Evolutionary conservation across 257 asterid species (phyloP).

Genomic region (Thymus quinquecostatus): DNA sequence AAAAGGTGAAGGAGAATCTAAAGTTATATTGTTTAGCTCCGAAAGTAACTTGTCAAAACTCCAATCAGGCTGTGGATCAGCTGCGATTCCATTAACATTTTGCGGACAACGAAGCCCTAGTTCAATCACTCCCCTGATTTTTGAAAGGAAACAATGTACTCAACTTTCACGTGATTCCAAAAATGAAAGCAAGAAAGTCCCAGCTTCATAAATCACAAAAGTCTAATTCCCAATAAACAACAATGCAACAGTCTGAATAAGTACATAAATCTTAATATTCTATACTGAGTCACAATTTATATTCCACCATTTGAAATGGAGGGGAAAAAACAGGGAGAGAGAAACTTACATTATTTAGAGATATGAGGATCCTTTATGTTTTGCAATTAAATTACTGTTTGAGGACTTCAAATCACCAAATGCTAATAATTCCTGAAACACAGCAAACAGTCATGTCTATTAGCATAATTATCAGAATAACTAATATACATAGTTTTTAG

Average conservation of each 20-base stretch:
- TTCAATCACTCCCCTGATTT: constrained; percentile 55
- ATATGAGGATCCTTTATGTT: background rate
- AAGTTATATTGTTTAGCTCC: constrained; percentile 59
- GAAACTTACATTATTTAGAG: background rate
- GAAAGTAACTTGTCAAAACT: constrained; percentile 62
- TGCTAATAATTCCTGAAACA: background rate
- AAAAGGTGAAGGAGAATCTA: constrained; percentile 47
- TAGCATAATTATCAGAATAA: too few relatives aligned
- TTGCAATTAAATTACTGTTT: background rate
- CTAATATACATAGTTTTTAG: too few relatives aligned
- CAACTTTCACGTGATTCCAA: constrained; percentile 1
- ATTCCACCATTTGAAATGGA: background rate
- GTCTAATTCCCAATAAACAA: background rate
- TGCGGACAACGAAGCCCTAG: constrained; percentile 54
- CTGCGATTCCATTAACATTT: constrained; percentile 54
- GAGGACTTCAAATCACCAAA: background rate
- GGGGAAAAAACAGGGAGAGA: background rate
- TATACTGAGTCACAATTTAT: background rate
- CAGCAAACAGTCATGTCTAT: background rate
- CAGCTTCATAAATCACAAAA: constrained; percentile 19
- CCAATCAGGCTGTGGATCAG: constrained; percentile 90
- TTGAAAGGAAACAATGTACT: constrained; percentile 22
- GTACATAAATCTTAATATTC: background rate
- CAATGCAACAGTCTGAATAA: background rate
- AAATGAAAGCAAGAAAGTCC: background rate